These are phyloP conservation scores for Phytopythium oedochilum DNA, from an alignment of 352 stramenopile genomes.

Conservation along the genomic window DNA sequence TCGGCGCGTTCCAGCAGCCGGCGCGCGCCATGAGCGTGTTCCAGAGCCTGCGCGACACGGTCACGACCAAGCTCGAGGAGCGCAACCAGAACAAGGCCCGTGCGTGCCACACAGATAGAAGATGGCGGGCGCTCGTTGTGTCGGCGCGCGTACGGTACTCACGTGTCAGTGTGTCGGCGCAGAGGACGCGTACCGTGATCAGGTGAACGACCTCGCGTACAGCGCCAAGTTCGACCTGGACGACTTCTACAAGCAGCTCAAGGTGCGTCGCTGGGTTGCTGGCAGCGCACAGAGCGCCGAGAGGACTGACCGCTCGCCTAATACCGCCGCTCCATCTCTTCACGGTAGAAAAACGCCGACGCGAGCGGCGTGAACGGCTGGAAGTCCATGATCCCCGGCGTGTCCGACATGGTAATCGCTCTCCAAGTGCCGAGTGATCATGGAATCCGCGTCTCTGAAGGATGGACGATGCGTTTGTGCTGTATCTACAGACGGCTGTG, in stretches of 20 bases:
- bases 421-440: no score
- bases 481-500: slow-evolving; percentile 51
- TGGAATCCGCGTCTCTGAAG: neutral
- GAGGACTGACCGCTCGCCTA: neutral
- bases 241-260: slow-evolving; percentile 63
- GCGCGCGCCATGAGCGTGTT: slow-evolving; percentile 73
- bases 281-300: no score
- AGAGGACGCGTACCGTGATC: slow-evolving; percentile 75
- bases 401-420: slow-evolving; percentile 47
- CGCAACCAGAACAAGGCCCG: slow-evolving; percentile 64
- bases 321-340: neutral
- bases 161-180: neutral
- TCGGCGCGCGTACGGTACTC: neutral
- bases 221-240: slow-evolving; percentile 68
- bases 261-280: slow-evolving; percentile 44
- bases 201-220: slow-evolving; percentile 67
- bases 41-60: slow-evolving; percentile 60
- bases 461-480: neutral
- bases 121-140: no score
- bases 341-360: slow-evolving; percentile 70
- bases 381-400: slow-evolving; percentile 75
- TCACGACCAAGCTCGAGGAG: slow-evolving; percentile 75
- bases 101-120: neutral
- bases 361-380: slow-evolving; percentile 64
- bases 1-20: slow-evolving; percentile 16